phyloP scores from a whole-genome alignment of 1,284 basidiomycete species.

The Marasmius tenuissimus region DNA sequence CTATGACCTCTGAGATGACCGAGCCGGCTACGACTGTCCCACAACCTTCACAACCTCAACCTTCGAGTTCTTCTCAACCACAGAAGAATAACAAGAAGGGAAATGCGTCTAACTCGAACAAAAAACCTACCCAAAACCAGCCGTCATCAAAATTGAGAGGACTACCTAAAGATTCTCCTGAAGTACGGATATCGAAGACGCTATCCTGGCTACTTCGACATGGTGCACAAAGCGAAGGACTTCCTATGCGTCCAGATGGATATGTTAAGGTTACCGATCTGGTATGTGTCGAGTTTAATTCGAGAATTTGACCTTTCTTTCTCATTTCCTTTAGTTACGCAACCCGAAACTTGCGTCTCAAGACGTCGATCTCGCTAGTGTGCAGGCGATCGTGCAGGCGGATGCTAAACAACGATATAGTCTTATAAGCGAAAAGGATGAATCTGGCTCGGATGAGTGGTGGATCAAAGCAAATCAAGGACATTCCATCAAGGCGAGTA shows the following conservation, averaged over 20 bases:
- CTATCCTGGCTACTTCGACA: constrained; percentile 86
- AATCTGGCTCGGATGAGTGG: constrained; percentile 45
- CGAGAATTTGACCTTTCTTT: not conserved
- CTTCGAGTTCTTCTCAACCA: not conserved
- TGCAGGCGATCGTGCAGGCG: constrained; percentile 72
- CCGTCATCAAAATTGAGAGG: constrained; percentile 41
- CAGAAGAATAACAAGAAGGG: not conserved
- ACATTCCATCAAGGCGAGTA: constrained; percentile 76
- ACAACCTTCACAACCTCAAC: too few relatives aligned
- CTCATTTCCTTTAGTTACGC: constrained; percentile 27
- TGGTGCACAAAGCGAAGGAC: constrained; percentile 74
- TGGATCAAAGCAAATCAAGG: constrained; percentile 96
- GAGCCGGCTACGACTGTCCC: not conserved
- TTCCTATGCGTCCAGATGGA: constrained; percentile 78
- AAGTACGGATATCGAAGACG: constrained; percentile 69
- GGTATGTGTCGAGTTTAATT: constrained; percentile 45
- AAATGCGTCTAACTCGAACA: not conserved
- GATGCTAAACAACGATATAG: constrained; percentile 82
- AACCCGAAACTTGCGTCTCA: constrained; percentile 37
- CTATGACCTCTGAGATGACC: too few relatives aligned
- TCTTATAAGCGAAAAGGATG: constrained; percentile 59
- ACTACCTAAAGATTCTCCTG: constrained; percentile 47
- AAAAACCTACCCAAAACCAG: not conserved
- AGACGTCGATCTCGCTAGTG: constrained; percentile 48
- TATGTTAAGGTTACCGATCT: constrained; percentile 75